phyloP scores from a whole-genome alignment of 2,329 filamentous ascomycete genomes.

The Cladophialophora yegresii region DNA sequence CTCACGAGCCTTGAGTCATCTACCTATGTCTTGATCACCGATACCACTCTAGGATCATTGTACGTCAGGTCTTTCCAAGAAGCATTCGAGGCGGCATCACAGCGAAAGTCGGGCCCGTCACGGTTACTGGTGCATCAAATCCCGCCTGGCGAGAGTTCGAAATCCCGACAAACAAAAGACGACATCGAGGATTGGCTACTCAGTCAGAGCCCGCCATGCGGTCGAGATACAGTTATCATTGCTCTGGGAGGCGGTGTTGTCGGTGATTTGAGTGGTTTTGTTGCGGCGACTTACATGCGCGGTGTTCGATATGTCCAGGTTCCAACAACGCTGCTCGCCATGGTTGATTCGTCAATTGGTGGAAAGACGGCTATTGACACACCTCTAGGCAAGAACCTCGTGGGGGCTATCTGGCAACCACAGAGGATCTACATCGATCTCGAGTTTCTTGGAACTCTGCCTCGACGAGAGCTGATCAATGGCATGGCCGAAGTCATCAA shows the following conservation, averaged over 20 bases:
- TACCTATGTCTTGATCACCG: slow-evolving; percentile 94
- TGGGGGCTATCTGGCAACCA: slow-evolving; percentile 96
- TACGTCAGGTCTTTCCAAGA: slow-evolving; percentile 78
- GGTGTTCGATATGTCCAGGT: slow-evolving; percentile 96
- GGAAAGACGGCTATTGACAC: slow-evolving; percentile 98
- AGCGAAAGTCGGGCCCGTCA: slow-evolving; percentile 45
- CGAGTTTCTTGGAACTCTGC: slow-evolving; percentile 84
- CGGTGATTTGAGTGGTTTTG: slow-evolving; percentile 96
- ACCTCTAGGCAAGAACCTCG: slow-evolving; percentile 90
- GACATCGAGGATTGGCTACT: slow-evolving; percentile 98
- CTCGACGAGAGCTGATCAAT: slow-evolving; percentile 91
- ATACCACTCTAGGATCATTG: slow-evolving; percentile 80
- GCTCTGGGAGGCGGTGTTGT: slow-evolving; percentile 95
- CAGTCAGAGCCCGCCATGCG: slow-evolving; percentile 76
- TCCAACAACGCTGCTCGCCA: slow-evolving; percentile 87
- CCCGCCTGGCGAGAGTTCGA: slow-evolving; percentile 88
- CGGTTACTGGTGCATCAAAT: slow-evolving; percentile 84
- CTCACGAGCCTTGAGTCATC: slow-evolving; percentile 75
- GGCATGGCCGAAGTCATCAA: slow-evolving; percentile 99
- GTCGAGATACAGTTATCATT: slow-evolving; percentile 90
- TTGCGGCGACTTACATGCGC: slow-evolving; percentile 97
- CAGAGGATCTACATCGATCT: slow-evolving; percentile 92
- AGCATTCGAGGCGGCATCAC: slow-evolving; percentile 58
- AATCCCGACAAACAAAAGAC: slow-evolving; percentile 88
- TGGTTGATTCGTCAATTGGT: slow-evolving; percentile 98